Base-by-base conservation (phyloP, 2,329 filamentous ascomycete species). In the Rhexocercosporidium sp. region DNA sequence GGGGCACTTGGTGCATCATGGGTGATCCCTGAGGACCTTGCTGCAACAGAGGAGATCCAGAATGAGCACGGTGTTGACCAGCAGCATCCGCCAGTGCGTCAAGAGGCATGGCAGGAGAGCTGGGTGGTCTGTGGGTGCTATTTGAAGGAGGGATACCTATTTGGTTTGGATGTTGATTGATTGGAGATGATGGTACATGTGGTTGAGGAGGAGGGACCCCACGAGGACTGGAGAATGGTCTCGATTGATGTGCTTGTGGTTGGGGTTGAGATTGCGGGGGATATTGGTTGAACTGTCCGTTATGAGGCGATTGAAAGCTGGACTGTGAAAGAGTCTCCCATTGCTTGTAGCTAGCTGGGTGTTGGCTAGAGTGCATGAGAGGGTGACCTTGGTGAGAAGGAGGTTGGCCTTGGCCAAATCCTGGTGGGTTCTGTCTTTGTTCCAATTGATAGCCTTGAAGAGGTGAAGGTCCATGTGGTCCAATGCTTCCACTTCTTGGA, bases 181-280 rank as follows among this genome's bases (percentile, higher is more conserved):
- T 41, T n/a, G 75, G 76, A 47, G 76, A 76, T 57, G 75, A 77
- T 56, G 76, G 76, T 46, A 77, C 67, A 69, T 72, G 73, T 46
- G 68, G 69, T 62, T 74, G 73, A 47, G 74, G 72, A 44, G 72
- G 72, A 59, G 71, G 72, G 22, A 76, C 44, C 12, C 66, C 67
- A 63, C 75, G 72, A 20, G 75, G 71, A 62, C 68, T 68, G 18
- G 75, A 67, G 57, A 75, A 73, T 18, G 73, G 72, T 53, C 74
- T 71, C n/a, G 54, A 69, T 62, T 39, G 65, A 65, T 51, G 64
- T 62, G 18, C 8, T 29, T 53, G 65, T 11, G 62, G 63, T 18
- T 22, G 3, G 3, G 18, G n/a, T 22, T 47, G 44, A 47, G n/a
- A 8, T 47, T 66, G 67, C 16, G 61, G 39, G 59, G 63, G 54